phyloP scores from a whole-genome alignment of 2,329 filamentous ascomycete genomes.

The Cercospora zeina region DNA sequence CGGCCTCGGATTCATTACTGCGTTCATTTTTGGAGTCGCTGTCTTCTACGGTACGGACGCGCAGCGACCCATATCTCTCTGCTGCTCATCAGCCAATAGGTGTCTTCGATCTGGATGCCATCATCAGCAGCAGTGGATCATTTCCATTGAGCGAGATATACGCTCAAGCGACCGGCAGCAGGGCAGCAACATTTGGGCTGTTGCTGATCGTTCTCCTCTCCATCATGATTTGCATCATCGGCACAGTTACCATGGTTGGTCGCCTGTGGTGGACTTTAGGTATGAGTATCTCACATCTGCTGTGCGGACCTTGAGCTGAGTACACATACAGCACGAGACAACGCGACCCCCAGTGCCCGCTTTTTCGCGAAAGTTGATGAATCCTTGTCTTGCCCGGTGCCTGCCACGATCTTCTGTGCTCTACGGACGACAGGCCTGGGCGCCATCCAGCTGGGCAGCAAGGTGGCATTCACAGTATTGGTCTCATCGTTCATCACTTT shows the following conservation, averaged over 20 bases:
- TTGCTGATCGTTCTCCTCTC: slow-evolving; percentile 59
- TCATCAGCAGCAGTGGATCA: slow-evolving; percentile 44
- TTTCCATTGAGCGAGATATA: slow-evolving; percentile 54
- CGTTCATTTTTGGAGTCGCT: slow-evolving; percentile 52
- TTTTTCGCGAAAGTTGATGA: slow-evolving; percentile 58
- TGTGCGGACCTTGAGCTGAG: neutral
- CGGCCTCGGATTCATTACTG: slow-evolving; percentile 49
- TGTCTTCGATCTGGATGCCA: slow-evolving; percentile 48
- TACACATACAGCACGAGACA: slow-evolving; percentile 51
- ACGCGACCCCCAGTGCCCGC: slow-evolving; percentile 58
- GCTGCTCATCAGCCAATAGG: slow-evolving; percentile 21
- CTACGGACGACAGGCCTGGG: slow-evolving; percentile 50
- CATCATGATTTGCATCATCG: slow-evolving; percentile 52
- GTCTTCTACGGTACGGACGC: slow-evolving; percentile 48
- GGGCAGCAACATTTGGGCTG: slow-evolving; percentile 58
- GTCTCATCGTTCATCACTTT: slow-evolving; percentile 43
- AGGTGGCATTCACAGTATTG: slow-evolving; percentile 41
- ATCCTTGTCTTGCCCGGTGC: slow-evolving; percentile 59
- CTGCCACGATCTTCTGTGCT: slow-evolving; percentile 58
- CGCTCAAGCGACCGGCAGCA: slow-evolving; percentile 50
- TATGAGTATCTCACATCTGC: neutral
- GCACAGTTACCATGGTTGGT: slow-evolving; percentile 53
- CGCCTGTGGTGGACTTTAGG: slow-evolving; percentile 53
- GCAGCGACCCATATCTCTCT: too few species aligned
- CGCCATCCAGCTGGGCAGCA: slow-evolving; percentile 39